Percentiles rank a stretch among this genome's conserved stretches.
These are phyloP conservation scores for Chenopodium berlandieri DNA, from an alignment of 148 eudicot genomes.

Conservation along the genomic window DNA sequence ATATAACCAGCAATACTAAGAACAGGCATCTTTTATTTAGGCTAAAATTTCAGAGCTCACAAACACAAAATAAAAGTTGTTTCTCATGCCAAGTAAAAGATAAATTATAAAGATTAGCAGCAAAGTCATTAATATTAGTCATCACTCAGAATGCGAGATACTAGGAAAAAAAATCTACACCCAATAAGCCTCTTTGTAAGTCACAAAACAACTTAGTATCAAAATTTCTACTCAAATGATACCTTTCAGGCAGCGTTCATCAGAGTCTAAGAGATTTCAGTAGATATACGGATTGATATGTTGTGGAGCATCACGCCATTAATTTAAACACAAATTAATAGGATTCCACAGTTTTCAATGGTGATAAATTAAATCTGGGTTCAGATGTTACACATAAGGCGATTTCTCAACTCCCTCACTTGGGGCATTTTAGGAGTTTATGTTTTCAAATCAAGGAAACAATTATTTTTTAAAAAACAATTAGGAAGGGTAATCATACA, in stretches of 20 bases:
- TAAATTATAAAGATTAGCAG: not conserved
- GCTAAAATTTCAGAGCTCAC: not conserved
- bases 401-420: not conserved
- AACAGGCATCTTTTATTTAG: not conserved
- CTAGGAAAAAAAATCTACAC: not conserved
- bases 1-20: conserved; percentile 7
- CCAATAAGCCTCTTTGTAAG: not conserved
- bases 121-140: conserved; percentile 9
- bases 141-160: not conserved
- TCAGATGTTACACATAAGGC: not conserved
- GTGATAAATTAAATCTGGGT: not conserved
- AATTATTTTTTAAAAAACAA: not conserved
- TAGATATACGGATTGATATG: not conserved
- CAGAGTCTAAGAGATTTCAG: not conserved
- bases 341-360: not conserved
- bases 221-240: not conserved
- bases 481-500: not conserved
- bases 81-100: not conserved
- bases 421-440: not conserved
- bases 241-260: not conserved
- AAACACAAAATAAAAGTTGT: not conserved
- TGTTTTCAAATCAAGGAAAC: too few relatives aligned
- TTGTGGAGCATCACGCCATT: not conserved
- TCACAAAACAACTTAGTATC: not conserved
- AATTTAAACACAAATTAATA: not conserved